Evolutionary conservation across 208 protist species (phyloP).

Genomic region (Acanthamoeba divionensis): DNA sequence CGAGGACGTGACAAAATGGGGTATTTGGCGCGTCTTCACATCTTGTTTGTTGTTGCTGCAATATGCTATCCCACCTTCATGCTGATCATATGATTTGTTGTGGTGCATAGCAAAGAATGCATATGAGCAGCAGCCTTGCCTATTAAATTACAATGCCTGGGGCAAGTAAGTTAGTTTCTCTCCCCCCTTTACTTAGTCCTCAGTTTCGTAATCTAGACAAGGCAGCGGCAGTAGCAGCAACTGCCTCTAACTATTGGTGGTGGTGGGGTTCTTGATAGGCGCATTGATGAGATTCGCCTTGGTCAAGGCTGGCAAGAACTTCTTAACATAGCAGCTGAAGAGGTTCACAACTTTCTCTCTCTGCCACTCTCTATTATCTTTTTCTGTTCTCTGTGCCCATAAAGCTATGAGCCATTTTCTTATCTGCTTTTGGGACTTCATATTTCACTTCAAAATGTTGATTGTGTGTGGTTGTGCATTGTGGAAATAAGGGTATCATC

Average conservation of each 20-base stretch:
- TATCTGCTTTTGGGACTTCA: too few relatives aligned
- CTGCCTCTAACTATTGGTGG: neutral
- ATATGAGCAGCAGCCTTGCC: neutral
- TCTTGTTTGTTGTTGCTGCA: neutral
- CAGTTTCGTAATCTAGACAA: neutral
- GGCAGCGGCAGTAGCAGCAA: too few relatives aligned
- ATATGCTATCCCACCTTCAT: neutral
- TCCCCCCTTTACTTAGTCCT: neutral
- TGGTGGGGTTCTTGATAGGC: neutral
- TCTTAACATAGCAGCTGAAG: slow-evolving; percentile 52
- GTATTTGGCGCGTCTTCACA: neutral
- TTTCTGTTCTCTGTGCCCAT: neutral
- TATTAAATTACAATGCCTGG: slow-evolving; percentile 36
- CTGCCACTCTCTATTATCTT: too few relatives aligned
- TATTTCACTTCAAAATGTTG: neutral
- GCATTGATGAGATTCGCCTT: slow-evolving; percentile 56
- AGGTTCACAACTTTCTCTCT: neutral
- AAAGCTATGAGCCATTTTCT: neutral
- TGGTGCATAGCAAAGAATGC: neutral
- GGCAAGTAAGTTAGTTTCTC: neutral
- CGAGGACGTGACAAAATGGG: neutral
- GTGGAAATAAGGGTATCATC: slow-evolving; percentile 11
- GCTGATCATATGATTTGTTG: neutral
- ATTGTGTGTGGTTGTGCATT: neutral
- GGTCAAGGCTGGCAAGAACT: slow-evolving; percentile 42